phyloP scores from a whole-genome alignment of 192 early-diverging fungal genomes.

The Coemansia sp. region DNA sequence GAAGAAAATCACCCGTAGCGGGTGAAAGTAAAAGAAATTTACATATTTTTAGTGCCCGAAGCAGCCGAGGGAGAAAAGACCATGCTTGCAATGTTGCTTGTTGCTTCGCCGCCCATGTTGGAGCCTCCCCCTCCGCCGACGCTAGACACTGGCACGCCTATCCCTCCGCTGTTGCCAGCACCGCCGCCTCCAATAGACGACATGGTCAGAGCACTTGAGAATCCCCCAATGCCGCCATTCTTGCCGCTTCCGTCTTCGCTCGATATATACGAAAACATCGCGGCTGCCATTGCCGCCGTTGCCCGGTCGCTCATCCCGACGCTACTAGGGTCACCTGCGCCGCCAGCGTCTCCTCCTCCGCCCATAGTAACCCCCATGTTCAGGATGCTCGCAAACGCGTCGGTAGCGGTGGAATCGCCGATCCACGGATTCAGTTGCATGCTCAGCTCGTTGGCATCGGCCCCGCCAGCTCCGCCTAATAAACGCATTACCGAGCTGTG shows the following conservation, averaged over 20 bases:
- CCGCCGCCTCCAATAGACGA: not conserved
- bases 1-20: not conserved
- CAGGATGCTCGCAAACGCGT: slow-evolving; percentile 16
- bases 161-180: too few relatives aligned
- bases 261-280: slow-evolving; percentile 3
- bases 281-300: not conserved
- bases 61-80: slow-evolving; percentile 19
- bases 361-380: slow-evolving; percentile 12
- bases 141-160: not conserved
- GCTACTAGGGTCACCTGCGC: not conserved
- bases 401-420: slow-evolving; percentile 6
- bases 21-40: slow-evolving; percentile 17
- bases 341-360: not conserved
- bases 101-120: slow-evolving; percentile 3
- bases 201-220: slow-evolving; percentile 15
- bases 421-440: slow-evolving; percentile 30
- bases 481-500: slow-evolving; percentile 2
- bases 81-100: not conserved
- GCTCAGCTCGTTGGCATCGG: slow-evolving; percentile 14
- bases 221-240: not conserved
- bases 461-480: slow-evolving; percentile 6
- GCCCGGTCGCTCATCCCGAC: not conserved
- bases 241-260: not conserved
- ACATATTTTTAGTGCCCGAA: slow-evolving; percentile 30
- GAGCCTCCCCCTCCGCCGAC: not conserved